Conservation (phyloP, 2,329 filamentous ascomycete genomes). For the Akanthomyces lecanii region DNA sequence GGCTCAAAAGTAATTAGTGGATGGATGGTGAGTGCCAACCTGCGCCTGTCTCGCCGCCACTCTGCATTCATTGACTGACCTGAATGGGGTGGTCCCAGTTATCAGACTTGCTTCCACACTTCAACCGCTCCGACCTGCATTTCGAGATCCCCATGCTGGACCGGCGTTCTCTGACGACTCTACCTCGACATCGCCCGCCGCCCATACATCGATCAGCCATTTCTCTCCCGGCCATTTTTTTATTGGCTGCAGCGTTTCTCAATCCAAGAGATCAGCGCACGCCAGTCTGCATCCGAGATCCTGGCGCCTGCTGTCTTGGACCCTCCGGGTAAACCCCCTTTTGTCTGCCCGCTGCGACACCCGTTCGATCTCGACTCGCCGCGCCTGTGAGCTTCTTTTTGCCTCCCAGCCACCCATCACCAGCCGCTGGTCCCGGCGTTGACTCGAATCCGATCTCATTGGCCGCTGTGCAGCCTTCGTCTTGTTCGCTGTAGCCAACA, state of each 20-base stretch:
- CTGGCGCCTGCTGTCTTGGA: neutral
- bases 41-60: conserved; percentile 5
- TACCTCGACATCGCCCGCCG: conserved; percentile 11
- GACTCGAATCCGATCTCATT: neutral
- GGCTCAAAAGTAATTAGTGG: neutral
- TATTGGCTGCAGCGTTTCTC: conserved; percentile 14
- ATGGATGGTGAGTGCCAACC: neutral
- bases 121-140: conserved; percentile 9
- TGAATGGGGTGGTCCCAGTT: conserved; percentile 7
- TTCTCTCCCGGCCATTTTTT: conserved; percentile 12
- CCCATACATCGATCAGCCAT: neutral
- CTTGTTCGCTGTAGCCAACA: conserved; percentile 9
- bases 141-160: conserved; percentile 14
- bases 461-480: conserved; percentile 12
- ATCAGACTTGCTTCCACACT: conserved; percentile 15
- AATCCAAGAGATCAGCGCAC: neutral
- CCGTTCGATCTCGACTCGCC: conserved; percentile 10
- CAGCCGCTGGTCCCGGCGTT: conserved; percentile 1
- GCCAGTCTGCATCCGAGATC: neutral
- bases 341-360: conserved; percentile 6
- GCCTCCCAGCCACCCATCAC: neutral
- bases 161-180: conserved; percentile 9
- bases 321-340: conserved; percentile 13
- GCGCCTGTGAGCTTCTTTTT: neutral
- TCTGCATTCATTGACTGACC: conserved; percentile 3